phyloP scores from a whole-genome alignment of 2,329 filamentous ascomycete species.

The Pseudogymnoascus sp. region DNA sequence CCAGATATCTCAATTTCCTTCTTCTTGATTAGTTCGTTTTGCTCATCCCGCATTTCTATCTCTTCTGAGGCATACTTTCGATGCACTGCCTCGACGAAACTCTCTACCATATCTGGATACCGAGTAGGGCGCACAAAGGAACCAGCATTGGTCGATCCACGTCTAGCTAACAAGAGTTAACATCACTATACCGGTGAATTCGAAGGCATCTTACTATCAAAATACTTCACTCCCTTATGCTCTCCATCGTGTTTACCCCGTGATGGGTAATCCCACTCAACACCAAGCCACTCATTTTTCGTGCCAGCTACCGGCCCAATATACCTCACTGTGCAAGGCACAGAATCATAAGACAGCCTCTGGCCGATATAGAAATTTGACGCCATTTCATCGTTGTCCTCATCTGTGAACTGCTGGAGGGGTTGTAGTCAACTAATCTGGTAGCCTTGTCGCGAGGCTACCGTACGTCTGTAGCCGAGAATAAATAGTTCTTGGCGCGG shows the following conservation, averaged over 20 bases:
- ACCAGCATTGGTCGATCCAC: conserved; percentile 59
- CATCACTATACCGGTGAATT: conserved; percentile 9
- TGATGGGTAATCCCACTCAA: conserved; percentile 88
- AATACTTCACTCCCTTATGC: conserved; percentile 72
- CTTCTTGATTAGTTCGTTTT: conserved; percentile 24
- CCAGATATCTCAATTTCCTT: conserved; percentile 62
- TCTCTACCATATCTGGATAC: conserved; percentile 56
- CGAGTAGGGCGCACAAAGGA: conserved; percentile 81
- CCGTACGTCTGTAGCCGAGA: background rate
- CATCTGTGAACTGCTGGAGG: background rate
- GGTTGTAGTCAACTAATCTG: background rate
- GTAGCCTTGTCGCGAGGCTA: conserved; percentile 10
- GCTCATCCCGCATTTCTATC: conserved; percentile 23
- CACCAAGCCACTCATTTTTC: conserved; percentile 74
- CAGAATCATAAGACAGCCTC: conserved; percentile 70
- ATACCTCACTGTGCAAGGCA: conserved; percentile 78
- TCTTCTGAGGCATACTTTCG: conserved; percentile 72
- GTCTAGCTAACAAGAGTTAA: conserved; percentile 40
- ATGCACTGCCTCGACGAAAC: conserved; percentile 71
- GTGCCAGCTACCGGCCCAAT: conserved; percentile 70
- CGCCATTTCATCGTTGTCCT: conserved; percentile 15
- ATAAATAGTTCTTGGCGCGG: conserved; percentile 10
- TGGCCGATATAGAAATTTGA: conserved; percentile 50
- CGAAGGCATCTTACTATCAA: conserved; percentile 57
- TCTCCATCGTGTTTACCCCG: conserved; percentile 88